Percentiles rank a stretch among this genome's conserved stretches.
phyloP scores from a whole-genome alignment of 306 rosid genomes.

The Ammopiptanthus mongolicus region DNA sequence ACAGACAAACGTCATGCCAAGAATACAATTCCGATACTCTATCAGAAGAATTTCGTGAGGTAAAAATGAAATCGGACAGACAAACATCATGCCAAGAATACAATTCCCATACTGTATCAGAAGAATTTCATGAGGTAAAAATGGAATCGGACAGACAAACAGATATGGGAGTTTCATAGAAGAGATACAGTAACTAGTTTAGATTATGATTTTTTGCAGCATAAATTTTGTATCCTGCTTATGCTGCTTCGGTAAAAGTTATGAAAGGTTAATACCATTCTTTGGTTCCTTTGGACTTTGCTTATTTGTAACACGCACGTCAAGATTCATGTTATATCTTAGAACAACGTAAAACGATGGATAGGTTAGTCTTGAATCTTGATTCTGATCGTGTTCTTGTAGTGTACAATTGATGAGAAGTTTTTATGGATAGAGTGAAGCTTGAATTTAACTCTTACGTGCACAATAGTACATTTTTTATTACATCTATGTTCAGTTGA shows the following conservation, averaged over 20 bases:
- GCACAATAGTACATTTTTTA: neutral
- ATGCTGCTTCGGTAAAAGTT: slow-evolving; percentile 35
- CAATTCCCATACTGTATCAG: neutral
- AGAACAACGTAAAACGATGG: neutral
- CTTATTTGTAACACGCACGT: neutral
- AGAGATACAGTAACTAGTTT: neutral
- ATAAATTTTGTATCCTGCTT: slow-evolving; percentile 46
- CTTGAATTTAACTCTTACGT: neutral
- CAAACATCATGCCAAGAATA: slow-evolving; percentile 29
- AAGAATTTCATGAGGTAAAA: slow-evolving; percentile 5
- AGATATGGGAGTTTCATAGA: slow-evolving; percentile 1
- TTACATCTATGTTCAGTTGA: neutral
- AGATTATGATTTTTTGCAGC: slow-evolving; percentile 28
- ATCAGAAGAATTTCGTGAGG: no score
- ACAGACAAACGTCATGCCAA: no score
- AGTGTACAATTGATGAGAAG: neutral
- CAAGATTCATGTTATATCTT: neutral
- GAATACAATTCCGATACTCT: no score
- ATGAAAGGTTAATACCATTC: neutral
- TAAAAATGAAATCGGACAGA: no score
- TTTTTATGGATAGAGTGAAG: neutral
- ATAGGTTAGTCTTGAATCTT: neutral
- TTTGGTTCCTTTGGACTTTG: neutral
- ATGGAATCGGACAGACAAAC: neutral
- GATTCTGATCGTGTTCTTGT: neutral